A percentile compares a stretch with the other conserved stretches of the same genome.
Evolutionary conservation across 2,329 filamentous ascomycete genomes (phyloP).

Genomic region (Colletotrichum sp.): DNA sequence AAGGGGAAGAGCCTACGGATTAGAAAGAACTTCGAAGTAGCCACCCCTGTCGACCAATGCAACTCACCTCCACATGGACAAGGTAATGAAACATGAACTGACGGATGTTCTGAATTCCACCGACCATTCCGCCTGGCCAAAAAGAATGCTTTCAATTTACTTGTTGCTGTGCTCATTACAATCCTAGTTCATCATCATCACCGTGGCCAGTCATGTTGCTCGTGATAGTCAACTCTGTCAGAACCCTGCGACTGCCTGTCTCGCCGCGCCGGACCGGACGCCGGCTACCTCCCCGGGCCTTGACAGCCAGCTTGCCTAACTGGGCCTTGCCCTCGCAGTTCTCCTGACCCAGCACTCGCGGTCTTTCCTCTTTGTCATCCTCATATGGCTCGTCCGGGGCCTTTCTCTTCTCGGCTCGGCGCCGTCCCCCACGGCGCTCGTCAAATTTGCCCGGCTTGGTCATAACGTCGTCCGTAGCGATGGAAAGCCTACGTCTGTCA

Average conservation of each 20-base stretch:
- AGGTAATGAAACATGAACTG: conserved; percentile 7
- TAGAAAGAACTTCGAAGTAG: not conserved
- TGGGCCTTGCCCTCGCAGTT: not conserved
- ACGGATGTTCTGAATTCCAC: not conserved
- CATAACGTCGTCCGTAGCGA: not conserved
- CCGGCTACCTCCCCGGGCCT: not conserved
- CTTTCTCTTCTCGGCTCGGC: not conserved
- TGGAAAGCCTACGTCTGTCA: not conserved
- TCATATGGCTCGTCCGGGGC: not conserved
- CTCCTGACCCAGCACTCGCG: not conserved
- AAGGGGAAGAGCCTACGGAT: not conserved
- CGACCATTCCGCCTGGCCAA: not conserved
- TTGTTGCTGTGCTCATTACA: not conserved
- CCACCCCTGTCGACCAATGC: not conserved
- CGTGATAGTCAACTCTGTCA: not conserved
- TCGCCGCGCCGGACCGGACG: not conserved
- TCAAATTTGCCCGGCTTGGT: not conserved
- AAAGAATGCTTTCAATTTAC: not conserved
- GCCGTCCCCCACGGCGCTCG: not conserved
- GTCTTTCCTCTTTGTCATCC: not conserved
- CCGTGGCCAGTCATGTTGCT: not conserved
- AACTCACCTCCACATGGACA: not conserved
- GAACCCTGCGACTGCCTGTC: not conserved
- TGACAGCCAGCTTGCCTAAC: not conserved
- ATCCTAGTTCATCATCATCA: conserved; percentile 15